Percentiles rank a stretch among this genome's conserved stretches.
Evolutionary conservation across 2,329 filamentous ascomycete genomes (phyloP).

Genomic region (Sporothrix dimorphospora): DNA sequence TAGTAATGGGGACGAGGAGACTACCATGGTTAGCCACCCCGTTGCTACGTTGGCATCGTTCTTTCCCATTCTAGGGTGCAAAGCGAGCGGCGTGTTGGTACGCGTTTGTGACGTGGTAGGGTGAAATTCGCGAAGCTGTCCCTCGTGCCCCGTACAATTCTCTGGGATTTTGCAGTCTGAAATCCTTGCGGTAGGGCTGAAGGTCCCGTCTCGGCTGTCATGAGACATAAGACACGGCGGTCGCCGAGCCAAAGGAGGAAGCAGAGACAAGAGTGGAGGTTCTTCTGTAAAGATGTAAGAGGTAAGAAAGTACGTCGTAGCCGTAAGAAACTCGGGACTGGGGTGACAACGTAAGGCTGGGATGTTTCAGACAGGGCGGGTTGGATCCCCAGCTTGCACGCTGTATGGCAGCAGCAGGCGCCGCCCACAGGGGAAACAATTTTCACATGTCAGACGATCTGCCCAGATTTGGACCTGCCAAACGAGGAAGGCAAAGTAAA

Average conservation of each 20-base stretch:
- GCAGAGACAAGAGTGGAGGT: background rate
- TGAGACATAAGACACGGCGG: background rate
- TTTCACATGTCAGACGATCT: background rate
- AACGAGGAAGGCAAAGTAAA: background rate
- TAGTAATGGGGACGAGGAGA: background rate
- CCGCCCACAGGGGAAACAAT: background rate
- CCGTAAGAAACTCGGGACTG: background rate
- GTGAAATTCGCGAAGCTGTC: too few relatives aligned
- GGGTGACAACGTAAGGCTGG: constrained; percentile 2
- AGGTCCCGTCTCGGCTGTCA: background rate
- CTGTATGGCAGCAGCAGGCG: background rate
- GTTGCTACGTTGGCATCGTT: background rate
- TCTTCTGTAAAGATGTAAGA: background rate
- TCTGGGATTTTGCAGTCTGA: too few relatives aligned
- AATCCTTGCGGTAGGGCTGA: background rate
- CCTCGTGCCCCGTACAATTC: background rate
- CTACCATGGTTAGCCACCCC: background rate
- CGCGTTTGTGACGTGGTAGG: background rate
- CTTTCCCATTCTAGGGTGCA: background rate
- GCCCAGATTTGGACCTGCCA: background rate
- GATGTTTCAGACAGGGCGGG: background rate
- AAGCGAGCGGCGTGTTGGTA: background rate
- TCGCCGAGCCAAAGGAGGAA: background rate
- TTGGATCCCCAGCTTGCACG: background rate
- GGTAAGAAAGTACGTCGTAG: background rate